Evolutionary conservation across 1,284 basidiomycete species (phyloP).

Genomic region (Cystobasidium pallidum): DNA sequence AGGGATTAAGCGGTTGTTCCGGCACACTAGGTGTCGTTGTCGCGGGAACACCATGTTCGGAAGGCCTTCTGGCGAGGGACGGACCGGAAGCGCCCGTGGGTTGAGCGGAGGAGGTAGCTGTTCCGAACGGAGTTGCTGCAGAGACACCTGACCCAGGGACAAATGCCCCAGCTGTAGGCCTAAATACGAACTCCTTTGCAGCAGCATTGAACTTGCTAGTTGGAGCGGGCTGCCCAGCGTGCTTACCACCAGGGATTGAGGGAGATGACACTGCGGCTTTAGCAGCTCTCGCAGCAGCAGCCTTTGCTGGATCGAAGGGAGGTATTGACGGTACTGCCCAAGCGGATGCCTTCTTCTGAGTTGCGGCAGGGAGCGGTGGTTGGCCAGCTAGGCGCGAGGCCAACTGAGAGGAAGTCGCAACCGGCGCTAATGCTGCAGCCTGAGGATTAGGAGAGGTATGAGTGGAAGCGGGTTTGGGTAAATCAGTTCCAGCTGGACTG

Average conservation of each 20-base stretch:
- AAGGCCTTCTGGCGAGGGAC: background rate
- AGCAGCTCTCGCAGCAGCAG: constrained; percentile 42
- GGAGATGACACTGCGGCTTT: constrained; percentile 22
- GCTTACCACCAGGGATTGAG: constrained; percentile 39
- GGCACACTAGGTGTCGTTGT: background rate
- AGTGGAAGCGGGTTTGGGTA: constrained; percentile 48
- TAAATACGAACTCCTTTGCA: constrained; percentile 53
- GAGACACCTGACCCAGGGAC: constrained; percentile 13
- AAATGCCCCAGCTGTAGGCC: constrained; percentile 50
- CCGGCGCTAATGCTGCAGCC: constrained; percentile 15
- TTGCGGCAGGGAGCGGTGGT: constrained; percentile 40
- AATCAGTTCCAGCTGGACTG: constrained; percentile 42
- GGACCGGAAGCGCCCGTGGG: background rate
- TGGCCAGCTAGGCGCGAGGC: constrained; percentile 37
- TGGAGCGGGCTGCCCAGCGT: constrained; percentile 16
- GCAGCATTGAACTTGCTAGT: constrained; percentile 52
- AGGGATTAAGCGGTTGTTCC: constrained; percentile 47
- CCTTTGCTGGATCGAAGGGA: constrained; percentile 73
- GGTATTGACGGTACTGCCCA: constrained; percentile 76
- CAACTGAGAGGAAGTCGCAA: constrained; percentile 14
- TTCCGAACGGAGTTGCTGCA: constrained; percentile 16
- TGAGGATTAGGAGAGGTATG: constrained; percentile 35
- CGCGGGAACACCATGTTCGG: background rate
- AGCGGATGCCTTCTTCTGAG: constrained; percentile 43
- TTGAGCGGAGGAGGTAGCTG: constrained; percentile 7